Evolutionary conservation across 2,329 filamentous ascomycete genomes (phyloP).

Genomic region (Penicillium hordei): DNA sequence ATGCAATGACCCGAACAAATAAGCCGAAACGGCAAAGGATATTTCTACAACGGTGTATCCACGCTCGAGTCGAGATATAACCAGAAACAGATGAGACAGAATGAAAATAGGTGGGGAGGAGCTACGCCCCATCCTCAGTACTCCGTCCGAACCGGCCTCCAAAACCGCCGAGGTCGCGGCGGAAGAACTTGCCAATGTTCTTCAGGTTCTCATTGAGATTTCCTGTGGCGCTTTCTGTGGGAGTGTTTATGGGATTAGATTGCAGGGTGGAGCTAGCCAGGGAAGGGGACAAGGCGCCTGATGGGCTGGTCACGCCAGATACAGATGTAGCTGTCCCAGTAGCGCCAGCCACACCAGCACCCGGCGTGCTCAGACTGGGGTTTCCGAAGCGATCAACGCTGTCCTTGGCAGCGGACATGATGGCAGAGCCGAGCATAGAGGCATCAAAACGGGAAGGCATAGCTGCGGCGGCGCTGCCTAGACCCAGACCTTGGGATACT

Average conservation of each 20-base stretch:
- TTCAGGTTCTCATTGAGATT: slow-evolving; percentile 91
- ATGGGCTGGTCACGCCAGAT: slow-evolving; percentile 30
- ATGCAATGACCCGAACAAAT: not conserved
- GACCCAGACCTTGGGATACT: slow-evolving; percentile 50
- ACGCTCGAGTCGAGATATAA: not conserved
- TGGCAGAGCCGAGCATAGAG: slow-evolving; percentile 76
- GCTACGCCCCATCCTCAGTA: slow-evolving; percentile 19
- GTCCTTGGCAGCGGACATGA: slow-evolving; percentile 84
- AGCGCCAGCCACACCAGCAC: slow-evolving; percentile 34
- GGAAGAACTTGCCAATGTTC: slow-evolving; percentile 96
- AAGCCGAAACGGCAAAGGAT: not conserved
- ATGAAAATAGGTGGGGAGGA: not conserved
- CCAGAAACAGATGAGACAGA: not conserved
- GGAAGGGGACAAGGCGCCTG: slow-evolving; percentile 28
- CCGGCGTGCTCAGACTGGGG: slow-evolving; percentile 44
- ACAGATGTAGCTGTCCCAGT: slow-evolving; percentile 28
- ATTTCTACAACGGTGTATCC: not conserved
- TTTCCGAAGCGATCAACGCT: slow-evolving; percentile 76
- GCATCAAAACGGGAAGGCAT: slow-evolving; percentile 71
- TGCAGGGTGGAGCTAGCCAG: slow-evolving; percentile 22
- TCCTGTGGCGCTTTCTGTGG: slow-evolving; percentile 51
- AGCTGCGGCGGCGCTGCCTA: slow-evolving; percentile 44
- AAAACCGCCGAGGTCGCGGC: slow-evolving; percentile 76
- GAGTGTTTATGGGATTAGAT: slow-evolving; percentile 21
- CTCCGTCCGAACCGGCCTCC: slow-evolving; percentile 65